Conservation (phyloP, 1,284 basidiomycete genomes). For the Cystobasidium slooffiae region DNA sequence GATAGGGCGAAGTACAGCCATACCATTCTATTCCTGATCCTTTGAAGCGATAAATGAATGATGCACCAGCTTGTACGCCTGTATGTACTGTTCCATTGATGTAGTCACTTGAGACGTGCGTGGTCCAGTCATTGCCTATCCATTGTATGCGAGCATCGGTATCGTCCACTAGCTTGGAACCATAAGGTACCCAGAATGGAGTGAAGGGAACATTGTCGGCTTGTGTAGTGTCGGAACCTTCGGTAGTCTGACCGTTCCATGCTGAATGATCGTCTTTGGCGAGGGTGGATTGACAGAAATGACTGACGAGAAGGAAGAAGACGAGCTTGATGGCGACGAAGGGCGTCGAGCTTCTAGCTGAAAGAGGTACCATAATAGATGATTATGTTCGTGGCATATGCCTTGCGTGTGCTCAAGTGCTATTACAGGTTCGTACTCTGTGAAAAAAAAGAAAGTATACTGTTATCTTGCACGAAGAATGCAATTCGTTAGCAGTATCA, state of each 20-base stretch:
- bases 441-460: too few species aligned
- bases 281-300: neutral
- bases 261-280: constrained; percentile 7
- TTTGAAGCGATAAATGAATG: constrained; percentile 65
- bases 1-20: constrained; percentile 64
- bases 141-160: neutral
- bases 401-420: too few species aligned
- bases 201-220: constrained; percentile 12
- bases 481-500: too few species aligned
- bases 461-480: too few species aligned
- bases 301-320: neutral
- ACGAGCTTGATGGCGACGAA: neutral
- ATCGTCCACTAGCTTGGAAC: constrained; percentile 16
- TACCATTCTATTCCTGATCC: constrained; percentile 78
- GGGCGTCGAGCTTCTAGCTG: too few species aligned
- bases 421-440: too few species aligned
- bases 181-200: constrained; percentile 33
- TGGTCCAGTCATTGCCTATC: constrained; percentile 13
- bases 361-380: too few species aligned
- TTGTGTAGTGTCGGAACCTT: constrained; percentile 32
- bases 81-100: constrained; percentile 37
- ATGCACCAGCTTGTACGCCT: constrained; percentile 58
- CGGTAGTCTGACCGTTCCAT: constrained; percentile 25
- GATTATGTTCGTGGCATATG: too few species aligned
- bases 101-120: neutral